Conservation (phyloP, 2,329 filamentous ascomycete genomes). For the Aspergillus sp. region DNA sequence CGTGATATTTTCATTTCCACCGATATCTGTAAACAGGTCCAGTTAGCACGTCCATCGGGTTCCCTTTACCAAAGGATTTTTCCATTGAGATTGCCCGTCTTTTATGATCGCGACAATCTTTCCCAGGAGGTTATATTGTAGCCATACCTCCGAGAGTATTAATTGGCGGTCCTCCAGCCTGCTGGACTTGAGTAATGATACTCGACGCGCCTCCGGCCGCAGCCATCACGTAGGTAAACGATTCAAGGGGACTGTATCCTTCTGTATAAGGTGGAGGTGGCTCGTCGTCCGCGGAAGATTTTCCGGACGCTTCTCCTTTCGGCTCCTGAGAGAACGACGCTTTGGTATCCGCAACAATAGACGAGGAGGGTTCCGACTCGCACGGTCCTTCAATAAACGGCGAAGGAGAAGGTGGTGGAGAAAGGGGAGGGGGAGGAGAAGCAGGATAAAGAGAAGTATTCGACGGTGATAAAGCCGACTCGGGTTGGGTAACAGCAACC, state of each 20-base stretch:
- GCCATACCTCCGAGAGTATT: conserved; percentile 76
- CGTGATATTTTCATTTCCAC: conserved; percentile 87
- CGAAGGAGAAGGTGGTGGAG: conserved; percentile 47
- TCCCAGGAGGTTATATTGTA: neutral
- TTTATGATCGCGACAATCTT: neutral
- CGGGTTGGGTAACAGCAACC: conserved; percentile 41
- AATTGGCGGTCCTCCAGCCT: conserved; percentile 75
- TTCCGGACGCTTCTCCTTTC: conserved; percentile 65
- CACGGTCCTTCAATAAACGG: conserved; percentile 46
- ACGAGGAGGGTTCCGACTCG: conserved; percentile 39
- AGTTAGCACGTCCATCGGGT: too few relatives aligned
- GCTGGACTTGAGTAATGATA: conserved; percentile 98
- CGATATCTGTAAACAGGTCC: conserved; percentile 53
- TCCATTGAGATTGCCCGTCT: neutral
- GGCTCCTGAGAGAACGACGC: conserved; percentile 73
- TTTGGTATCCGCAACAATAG: conserved; percentile 68
- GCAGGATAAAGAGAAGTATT: conserved; percentile 43
- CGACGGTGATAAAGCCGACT: conserved; percentile 42
- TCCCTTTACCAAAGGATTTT: neutral
- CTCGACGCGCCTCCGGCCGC: conserved; percentile 93
- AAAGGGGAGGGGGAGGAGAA: conserved; percentile 43
- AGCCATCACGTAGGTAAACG: conserved; percentile 96
- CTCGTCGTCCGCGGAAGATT: conserved; percentile 72
- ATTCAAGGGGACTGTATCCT: conserved; percentile 81
- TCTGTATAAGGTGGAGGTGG: conserved; percentile 94